Conservation (phyloP, 2,329 filamentous ascomycete species). For the Fusarium caatingaense region DNA sequence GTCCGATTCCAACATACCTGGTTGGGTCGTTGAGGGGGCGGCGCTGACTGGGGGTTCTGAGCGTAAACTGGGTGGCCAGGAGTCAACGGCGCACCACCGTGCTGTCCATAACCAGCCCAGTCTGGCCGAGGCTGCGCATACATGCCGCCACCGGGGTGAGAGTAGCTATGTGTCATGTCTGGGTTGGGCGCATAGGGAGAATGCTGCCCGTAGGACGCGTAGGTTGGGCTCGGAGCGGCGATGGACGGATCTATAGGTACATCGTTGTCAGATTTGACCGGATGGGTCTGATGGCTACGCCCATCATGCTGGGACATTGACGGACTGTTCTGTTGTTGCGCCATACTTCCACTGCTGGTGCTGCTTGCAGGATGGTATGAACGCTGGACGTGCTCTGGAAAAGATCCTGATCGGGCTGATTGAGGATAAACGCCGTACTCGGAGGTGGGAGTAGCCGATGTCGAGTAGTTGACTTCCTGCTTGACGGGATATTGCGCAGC, state of each 20-base stretch:
- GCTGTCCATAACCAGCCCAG: conserved; percentile 75
- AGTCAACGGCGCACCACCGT: conserved; percentile 61
- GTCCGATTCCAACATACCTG: conserved; percentile 64
- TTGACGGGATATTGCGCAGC: conserved; percentile 88
- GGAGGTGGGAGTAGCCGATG: conserved; percentile 85
- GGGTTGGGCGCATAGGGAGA: conserved; percentile 87
- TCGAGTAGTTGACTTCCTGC: conserved; percentile 83
- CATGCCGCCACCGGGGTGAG: conserved; percentile 70
- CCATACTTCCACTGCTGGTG: conserved; percentile 87
- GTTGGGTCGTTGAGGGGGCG: conserved; percentile 65
- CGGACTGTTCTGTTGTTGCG: conserved; percentile 97
- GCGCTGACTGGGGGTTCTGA: conserved; percentile 65
- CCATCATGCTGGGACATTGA: conserved; percentile 88
- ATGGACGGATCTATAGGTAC: conserved; percentile 99
- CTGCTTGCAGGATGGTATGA: conserved; percentile 83
- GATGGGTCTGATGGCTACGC: conserved; percentile 78
- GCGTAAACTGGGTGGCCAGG: conserved; percentile 64
- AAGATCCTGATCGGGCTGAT: conserved; percentile 82
- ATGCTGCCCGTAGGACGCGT: conserved; percentile 79
- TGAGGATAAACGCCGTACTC: conserved; percentile 85
- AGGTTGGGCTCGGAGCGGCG: conserved; percentile 90
- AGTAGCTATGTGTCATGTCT: conserved; percentile 86
- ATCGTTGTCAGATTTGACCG: conserved; percentile 94
- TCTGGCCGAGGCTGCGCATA: conserved; percentile 79
- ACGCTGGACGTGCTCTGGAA: conserved; percentile 88